A percentile compares a stretch with the other conserved stretches of the same genome.
Conservation (phyloP, 306 rosid species). For the Glycine latifolia region DNA sequence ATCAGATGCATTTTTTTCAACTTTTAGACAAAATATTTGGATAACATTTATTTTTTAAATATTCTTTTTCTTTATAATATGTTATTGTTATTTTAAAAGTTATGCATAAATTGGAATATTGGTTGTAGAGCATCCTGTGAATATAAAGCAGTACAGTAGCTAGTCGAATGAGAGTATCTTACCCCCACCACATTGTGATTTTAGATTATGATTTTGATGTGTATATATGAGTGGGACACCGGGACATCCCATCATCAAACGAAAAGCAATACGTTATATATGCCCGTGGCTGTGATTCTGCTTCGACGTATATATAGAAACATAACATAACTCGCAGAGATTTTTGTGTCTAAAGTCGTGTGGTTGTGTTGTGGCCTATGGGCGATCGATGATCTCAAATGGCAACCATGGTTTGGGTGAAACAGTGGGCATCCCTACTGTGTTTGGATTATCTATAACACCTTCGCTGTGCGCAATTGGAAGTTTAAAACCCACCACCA, state of each 20-base stretch:
- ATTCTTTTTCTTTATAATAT: too few relatives aligned
- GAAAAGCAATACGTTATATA: not conserved
- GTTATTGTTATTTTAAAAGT: too few relatives aligned
- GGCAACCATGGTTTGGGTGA: not conserved
- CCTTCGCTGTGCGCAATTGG: not conserved
- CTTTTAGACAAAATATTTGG: too few relatives aligned
- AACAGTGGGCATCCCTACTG: not conserved
- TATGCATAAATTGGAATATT: too few relatives aligned
- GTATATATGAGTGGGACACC: not conserved
- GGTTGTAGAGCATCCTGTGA: too few relatives aligned
- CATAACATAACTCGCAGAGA: not conserved
- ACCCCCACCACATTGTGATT: too few relatives aligned
- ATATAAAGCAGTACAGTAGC: too few relatives aligned
- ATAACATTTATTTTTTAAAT: too few relatives aligned
- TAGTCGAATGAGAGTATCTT: too few relatives aligned
- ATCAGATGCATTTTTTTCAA: too few relatives aligned
- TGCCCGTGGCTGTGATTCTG: not conserved
- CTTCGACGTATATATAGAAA: not conserved
- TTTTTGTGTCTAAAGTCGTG: not conserved
- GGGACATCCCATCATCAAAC: not conserved
- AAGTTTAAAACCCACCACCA: not conserved
- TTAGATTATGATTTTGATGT: not conserved
- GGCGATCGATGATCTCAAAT: not conserved
- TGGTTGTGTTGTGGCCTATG: not conserved
- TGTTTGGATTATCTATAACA: conserved; percentile 4